Evolutionary conservation across 495 filamentous ascomycete genomes (phyloP).

Genomic region (Apodospora peruviana): DNA sequence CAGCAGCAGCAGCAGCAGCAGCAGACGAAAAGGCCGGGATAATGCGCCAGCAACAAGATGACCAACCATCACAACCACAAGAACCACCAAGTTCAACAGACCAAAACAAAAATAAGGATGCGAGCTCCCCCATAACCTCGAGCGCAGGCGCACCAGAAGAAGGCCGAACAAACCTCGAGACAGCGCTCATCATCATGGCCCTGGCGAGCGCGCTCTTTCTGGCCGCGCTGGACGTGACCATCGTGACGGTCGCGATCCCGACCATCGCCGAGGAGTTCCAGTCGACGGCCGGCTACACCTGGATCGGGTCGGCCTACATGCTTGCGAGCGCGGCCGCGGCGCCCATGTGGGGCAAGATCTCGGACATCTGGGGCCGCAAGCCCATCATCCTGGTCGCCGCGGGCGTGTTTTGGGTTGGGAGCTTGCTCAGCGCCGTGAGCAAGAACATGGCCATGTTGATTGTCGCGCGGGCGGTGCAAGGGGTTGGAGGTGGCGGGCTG

Average conservation of each 20-base stretch:
- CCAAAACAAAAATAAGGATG: too few relatives aligned
- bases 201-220: constrained; percentile 50
- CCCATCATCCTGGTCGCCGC: constrained; percentile 69
- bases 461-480: constrained; percentile 71
- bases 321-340: constrained; percentile 64
- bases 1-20: background rate
- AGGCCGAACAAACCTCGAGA: constrained; percentile 28
- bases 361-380: constrained; percentile 84
- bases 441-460: constrained; percentile 69
- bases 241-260: constrained; percentile 37
- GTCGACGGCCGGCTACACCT: constrained; percentile 64
- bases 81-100: too few relatives aligned
- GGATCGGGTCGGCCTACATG: constrained; percentile 69
- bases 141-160: constrained; percentile 27
- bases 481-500: constrained; percentile 77
- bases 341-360: constrained; percentile 77
- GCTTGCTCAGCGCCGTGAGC: constrained; percentile 64
- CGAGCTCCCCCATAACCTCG: too few relatives aligned
- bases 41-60: too few relatives aligned
- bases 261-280: constrained; percentile 60
- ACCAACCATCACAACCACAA: too few relatives aligned
- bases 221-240: constrained; percentile 42
- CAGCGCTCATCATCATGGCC: constrained; percentile 32
- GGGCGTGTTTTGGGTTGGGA: constrained; percentile 68
- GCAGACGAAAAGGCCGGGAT: too few relatives aligned